Base-by-base conservation (phyloP, 805 yeast species). In the Priceomyces medius region DNA sequence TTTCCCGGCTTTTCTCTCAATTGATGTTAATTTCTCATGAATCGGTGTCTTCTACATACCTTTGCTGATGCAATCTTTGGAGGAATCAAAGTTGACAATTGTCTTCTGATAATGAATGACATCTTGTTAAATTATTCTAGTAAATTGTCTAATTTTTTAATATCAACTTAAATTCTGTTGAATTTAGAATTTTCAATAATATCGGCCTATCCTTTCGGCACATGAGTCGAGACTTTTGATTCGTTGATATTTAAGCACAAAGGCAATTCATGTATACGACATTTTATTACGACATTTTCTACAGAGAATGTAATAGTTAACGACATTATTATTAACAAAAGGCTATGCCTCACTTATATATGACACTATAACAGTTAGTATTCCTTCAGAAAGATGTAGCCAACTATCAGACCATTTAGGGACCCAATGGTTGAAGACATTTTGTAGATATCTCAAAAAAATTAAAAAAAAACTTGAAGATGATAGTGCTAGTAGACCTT, bases 21-120 rank as follows among this genome's bases (percentile, higher is more conserved):
- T 6, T 21, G 9, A 9, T 21, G 9, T 21, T 21, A 23, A 23
- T 23, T 23, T 10, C 7, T 7, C 10, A 23, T 7, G 10, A 23
- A 23, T 23, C 26, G 10, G 10, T 10, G 10, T 26, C 5, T 26
- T 26, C 29, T 10, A 32, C 90, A 58, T 79, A 85, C 91, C 71
- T 83, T 79, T 35, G 96, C 93, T 49, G 97, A 89, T 43, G 97
- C 97, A 63, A 91, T 83, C 91, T 91, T 91, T 68, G 99, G 99
- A 58, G 99, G 99, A 64, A 91, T 90, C 75, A 91, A 79, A 61
- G 97, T 85, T 53, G 98, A 89, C 68, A 91, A 79, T 58, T 84
- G 84, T 76, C 99, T 90, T 83, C 87, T 90, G 62, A 82, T 76
- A 70, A 89, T 77, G 75, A 82, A 85, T 61, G 93, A 85, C 95